These are phyloP conservation scores for Dorcoceras hygrometricum DNA, from an alignment of 257 asterid species.

Conservation along the genomic window DNA sequence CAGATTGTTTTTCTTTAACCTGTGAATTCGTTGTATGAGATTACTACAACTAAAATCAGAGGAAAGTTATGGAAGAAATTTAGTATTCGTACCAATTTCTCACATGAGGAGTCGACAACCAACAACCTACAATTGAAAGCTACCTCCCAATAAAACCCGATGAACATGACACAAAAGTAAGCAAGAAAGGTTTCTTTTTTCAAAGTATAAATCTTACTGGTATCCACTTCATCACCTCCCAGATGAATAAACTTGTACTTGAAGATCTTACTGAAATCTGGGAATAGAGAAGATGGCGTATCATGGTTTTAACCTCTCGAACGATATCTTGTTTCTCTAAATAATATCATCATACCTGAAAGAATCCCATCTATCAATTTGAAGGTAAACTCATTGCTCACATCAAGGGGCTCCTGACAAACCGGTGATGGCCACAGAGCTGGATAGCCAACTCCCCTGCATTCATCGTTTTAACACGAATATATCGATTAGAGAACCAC, in stretches of 20 bases:
- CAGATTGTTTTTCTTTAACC: slow-evolving; percentile 47
- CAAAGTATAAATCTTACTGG: slow-evolving; percentile 47
- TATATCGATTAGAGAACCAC: neutral
- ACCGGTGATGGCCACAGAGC: slow-evolving; percentile 69
- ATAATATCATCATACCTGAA: slow-evolving; percentile 50
- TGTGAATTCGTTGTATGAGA: slow-evolving; percentile 19
- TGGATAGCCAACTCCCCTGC: slow-evolving; percentile 95
- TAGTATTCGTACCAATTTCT: slow-evolving; percentile 51
- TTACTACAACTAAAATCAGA: neutral
- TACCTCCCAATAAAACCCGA: neutral
- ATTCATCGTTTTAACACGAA: neutral
- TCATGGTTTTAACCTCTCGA: slow-evolving; percentile 13
- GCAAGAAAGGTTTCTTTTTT: neutral
- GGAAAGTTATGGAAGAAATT: neutral
- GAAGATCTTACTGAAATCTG: slow-evolving; percentile 95
- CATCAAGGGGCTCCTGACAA: slow-evolving; percentile 86
- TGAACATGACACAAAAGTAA: neutral
- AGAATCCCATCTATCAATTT: slow-evolving; percentile 80
- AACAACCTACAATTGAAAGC: slow-evolving; percentile 63
- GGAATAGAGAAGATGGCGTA: slow-evolving; percentile 4
- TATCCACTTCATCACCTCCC: slow-evolving; percentile 94
- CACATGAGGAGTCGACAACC: slow-evolving; percentile 69
- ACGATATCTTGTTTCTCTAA: neutral
- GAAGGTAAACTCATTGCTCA: slow-evolving; percentile 83
- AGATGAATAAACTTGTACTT: slow-evolving; percentile 83